Percentiles rank a stretch among this genome's conserved stretches.
These are phyloP conservation scores for Isatis tinctoria DNA, from an alignment of 345 rosid species.

Conservation along the genomic window DNA sequence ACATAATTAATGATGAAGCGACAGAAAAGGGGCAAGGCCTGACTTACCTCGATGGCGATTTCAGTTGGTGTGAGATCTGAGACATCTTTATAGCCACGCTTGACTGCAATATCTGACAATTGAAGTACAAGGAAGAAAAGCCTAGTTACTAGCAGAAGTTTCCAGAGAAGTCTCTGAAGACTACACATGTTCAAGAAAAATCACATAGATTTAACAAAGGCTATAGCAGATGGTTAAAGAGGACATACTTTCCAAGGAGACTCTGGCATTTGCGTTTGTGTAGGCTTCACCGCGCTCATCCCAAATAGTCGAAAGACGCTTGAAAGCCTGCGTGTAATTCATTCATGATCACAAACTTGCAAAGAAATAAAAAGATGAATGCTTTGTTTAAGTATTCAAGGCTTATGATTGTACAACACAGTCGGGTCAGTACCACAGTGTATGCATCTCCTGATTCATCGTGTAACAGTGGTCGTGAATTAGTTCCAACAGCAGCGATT, in stretches of 20 bases:
- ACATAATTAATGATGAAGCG: background rate
- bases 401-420: background rate
- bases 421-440: slow-evolving; percentile 44
- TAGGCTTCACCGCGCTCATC: slow-evolving; percentile 73
- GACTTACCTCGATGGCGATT: slow-evolving; percentile 76
- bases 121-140: background rate
- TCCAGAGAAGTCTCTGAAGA: background rate
- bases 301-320: slow-evolving; percentile 60
- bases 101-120: slow-evolving; percentile 67
- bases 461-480: slow-evolving; percentile 81
- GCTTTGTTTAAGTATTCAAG: background rate
- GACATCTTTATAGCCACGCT: slow-evolving; percentile 61
- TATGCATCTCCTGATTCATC: slow-evolving; percentile 76
- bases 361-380: background rate
- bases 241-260: slow-evolving; percentile 74
- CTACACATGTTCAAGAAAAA: background rate
- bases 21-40: background rate
- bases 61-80: slow-evolving; percentile 57
- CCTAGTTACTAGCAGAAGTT: background rate
- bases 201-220: background rate
- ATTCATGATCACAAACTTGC: background rate
- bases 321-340: slow-evolving; percentile 52
- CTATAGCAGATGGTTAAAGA: background rate
- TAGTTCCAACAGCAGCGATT: slow-evolving; percentile 90
- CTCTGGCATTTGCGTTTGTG: slow-evolving; percentile 72